phyloP scores from a whole-genome alignment of 2,329 filamentous ascomycete species.

The Cercospora nicotianae region DNA sequence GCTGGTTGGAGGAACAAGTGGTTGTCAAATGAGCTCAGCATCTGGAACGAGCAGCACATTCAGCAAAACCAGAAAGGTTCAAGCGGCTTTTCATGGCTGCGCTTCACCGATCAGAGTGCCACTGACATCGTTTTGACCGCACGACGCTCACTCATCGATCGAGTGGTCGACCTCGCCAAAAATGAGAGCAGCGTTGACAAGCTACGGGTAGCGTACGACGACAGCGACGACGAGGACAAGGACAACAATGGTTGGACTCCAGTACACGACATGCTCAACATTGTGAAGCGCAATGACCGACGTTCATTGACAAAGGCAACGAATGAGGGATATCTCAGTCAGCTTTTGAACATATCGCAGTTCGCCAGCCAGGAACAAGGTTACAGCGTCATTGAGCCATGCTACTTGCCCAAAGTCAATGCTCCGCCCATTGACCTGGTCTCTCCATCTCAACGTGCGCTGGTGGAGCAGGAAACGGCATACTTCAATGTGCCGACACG shows the following conservation, averaged over 20 bases:
- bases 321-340: conserved; percentile 68
- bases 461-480: conserved; percentile 66
- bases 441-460: conserved; percentile 66
- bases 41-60: conserved; percentile 82
- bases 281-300: conserved; percentile 68
- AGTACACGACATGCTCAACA: conserved; percentile 76
- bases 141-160: conserved; percentile 69
- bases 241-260: conserved; percentile 60
- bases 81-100: conserved; percentile 80
- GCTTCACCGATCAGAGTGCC: conserved; percentile 76
- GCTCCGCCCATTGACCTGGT: conserved; percentile 83
- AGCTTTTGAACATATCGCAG: conserved; percentile 76
- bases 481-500: conserved; percentile 79
- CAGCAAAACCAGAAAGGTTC: conserved; percentile 57
- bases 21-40: conserved; percentile 79
- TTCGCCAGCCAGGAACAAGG: conserved; percentile 67
- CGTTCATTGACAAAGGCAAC: conserved; percentile 69
- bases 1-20: conserved; percentile 81
- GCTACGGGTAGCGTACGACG: conserved; percentile 67
- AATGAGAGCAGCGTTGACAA: conserved; percentile 59
- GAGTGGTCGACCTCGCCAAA: conserved; percentile 62
- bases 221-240: conserved; percentile 56
- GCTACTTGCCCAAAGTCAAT: conserved; percentile 72
- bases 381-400: conserved; percentile 76
- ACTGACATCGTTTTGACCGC: conserved; percentile 70